Conservation (phyloP, 495 filamentous ascomycete species). For the Hypoxylon crocopeplum region DNA sequence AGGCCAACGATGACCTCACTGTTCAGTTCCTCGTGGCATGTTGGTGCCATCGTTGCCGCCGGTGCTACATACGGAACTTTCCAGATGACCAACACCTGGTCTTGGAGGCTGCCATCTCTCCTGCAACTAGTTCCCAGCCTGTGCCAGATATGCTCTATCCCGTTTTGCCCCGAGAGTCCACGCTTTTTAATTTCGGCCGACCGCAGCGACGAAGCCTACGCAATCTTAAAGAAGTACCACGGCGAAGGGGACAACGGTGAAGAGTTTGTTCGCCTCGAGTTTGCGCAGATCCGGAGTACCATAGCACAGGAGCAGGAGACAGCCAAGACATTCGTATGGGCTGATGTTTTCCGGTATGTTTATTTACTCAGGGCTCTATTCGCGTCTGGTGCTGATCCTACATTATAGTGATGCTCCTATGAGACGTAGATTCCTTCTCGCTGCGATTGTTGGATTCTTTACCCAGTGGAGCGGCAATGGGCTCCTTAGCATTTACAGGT, state of each 20-base stretch:
- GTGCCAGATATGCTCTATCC: constrained; percentile 59
- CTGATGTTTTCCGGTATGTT: constrained; percentile 52
- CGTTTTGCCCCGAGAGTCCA: constrained; percentile 58
- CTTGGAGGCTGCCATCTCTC: constrained; percentile 66
- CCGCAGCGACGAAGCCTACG: constrained; percentile 58
- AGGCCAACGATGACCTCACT: constrained; percentile 64
- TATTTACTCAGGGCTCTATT: neutral
- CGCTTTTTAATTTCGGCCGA: constrained; percentile 57
- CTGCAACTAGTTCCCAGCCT: constrained; percentile 57
- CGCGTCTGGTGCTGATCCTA: neutral
- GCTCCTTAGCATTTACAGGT: constrained; percentile 52
- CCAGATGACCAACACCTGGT: constrained; percentile 59
- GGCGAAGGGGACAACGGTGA: constrained; percentile 59
- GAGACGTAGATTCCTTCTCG: constrained; percentile 58
- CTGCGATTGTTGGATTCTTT: constrained; percentile 51
- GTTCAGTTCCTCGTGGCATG: constrained; percentile 66
- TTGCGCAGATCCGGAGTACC: constrained; percentile 62
- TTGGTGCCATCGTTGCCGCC: constrained; percentile 63
- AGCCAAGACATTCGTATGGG: constrained; percentile 55
- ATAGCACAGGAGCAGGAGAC: constrained; percentile 58
- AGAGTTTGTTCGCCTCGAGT: constrained; percentile 59
- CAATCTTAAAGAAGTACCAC: constrained; percentile 64
- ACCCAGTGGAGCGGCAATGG: constrained; percentile 62
- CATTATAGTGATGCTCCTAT: constrained; percentile 51
- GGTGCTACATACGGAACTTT: constrained; percentile 63